Evolutionary conservation across 192 early-diverging fungal species (phyloP), one percentile per base, ranked within the genome.

Genomic region (Dissophora ornata): DNA sequence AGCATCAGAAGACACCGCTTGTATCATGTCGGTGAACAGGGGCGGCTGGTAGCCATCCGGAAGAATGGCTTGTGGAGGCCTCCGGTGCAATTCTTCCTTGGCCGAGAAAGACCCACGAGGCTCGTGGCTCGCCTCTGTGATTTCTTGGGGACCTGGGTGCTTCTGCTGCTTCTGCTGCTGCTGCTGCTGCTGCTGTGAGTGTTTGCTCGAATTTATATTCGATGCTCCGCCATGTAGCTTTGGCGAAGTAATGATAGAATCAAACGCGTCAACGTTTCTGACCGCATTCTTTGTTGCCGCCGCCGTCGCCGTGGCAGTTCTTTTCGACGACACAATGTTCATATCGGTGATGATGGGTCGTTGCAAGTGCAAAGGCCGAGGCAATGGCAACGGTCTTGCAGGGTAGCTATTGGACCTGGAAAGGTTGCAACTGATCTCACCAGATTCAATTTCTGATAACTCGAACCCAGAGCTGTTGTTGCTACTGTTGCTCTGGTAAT

Each of bases 31-130:
- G 21, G 62, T 64, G 24, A 52, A 44, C 36, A 29, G 29, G 6
- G 48, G 38, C 18, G 30, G 62, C 25, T 53, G 46, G 18, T 36
- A 50, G 11, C 18, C 62, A 2, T 38, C 38, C 12, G 50, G 62
- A 18, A 64, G 50, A 6, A 64, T 53, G 3, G 49, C 62, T 28
- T 64, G 62, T 11, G 62, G 62, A n/a, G 62, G 19, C 24, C 16
- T 34, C 30, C 62, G 22, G 8, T 16, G 9, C 22, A 64, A 25
- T 19, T 64, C 62, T 28, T 64, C 53, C 28, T 67, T 55, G 45
- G 30, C 11, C 33, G 24, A 30, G 18, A 47, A 66, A 11, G 40
- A 40, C 12, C 51, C 42, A 2, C 46, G 50, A 52, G 24, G 21
- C 16, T 33, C 42, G 19, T n/a, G 26, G n/a, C 57, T 22, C 7